Evolutionary conservation across 129 eudicot genomes (phyloP), one percentile per base, ranked within the genome.

Genomic region (Smallanthus sonchifolius): DNA sequence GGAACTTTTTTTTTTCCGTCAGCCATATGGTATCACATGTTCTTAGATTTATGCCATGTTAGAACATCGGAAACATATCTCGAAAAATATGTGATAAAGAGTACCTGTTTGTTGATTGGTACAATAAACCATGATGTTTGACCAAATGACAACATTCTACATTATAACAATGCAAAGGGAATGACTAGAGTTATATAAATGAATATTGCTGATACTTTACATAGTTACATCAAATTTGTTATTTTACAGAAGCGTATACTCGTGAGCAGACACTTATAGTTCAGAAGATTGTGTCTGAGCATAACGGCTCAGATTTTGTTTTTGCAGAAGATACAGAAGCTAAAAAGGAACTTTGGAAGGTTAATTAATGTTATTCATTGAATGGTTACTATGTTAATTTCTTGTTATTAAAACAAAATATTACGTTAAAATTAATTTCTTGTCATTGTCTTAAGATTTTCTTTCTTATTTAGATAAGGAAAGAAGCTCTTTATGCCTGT

Each of bases 401-500:
- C 6, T 28, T 34, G 19, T 61, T 32, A 34, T 32, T 34, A 24
- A 57, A 57, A 10, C 64, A 11, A 28, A 10, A 8, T 56, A 57
- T 11, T 9, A 10, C 15, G 64, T 4, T 55, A 5, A 24, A 57
- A 37, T 57, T 10, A 10, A 57, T 66, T 45, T 4, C 10, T 44
- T 6, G 32, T 47, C 14, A 2, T 11, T 19, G 8, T 9, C 38
- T 44, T 38, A n/a, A 16, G 19, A 0, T 8, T 61, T 34, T 78
- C 9, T 8, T 5, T 16, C 38, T n/a, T 64, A 52, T 79, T 32
- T 81, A 94, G 97, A 91, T 91, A 82, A 87, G 99, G 84, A 95
- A 95, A 89, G 99, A 95, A 80, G 96, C 99, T 83, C 97, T 95
- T 28, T 91, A 92, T 88, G 99, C 99, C 34, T 89, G 97, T 87